Evolutionary conservation across 257 asterid genomes (phyloP), one percentile per base, ranked within the genome.

Genomic region (Datura wrightii): DNA sequence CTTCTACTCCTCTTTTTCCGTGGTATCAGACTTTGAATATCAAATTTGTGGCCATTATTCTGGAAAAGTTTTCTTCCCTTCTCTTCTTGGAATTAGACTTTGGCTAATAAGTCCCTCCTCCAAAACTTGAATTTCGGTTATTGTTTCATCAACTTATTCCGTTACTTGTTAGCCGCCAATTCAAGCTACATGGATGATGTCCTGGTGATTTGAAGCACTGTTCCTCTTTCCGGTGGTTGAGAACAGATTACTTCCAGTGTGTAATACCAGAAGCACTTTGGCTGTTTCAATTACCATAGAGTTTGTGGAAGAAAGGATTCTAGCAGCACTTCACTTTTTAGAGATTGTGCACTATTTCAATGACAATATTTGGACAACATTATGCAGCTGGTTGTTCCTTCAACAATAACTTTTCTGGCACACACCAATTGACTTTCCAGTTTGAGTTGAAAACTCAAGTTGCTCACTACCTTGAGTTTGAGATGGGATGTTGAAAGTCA

Each of bases 391-490:
- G 52, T 71, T 71, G 79, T 44, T 71, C 53, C 39, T 42, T 42
- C 71, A 71, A 42, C 55, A n/a, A 71, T 5, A 71, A 71, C 31
- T 71, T n/a, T 13, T 9, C 9, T 71, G 18, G 53, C 39, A 42
- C 36, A 18, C 55, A n/a, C 9, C 36, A 16, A 41, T 69, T 69
- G 52, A 69, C 50, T 8, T 70, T 24, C n/a, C 31, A 8, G 6
- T 70, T 71, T 71, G 18, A 71, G 53, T 44, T 44, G 56, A 19
- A 71, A 71, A 71, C 79, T 71, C 55, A 44, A 71, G 79, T 44
- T 42, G 56, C 79, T 71, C 56, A 44, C 79, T 44, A 44, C 79
- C 36, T 71, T 44, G 79, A 71, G 79, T 71, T 70, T 42, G 79
- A 70, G 53, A 37, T 70, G 79, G 54, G 36, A 70, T 70, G 1